Base-by-base conservation (phyloP, 139 green algal species). In the Chlorella sp. region DNA sequence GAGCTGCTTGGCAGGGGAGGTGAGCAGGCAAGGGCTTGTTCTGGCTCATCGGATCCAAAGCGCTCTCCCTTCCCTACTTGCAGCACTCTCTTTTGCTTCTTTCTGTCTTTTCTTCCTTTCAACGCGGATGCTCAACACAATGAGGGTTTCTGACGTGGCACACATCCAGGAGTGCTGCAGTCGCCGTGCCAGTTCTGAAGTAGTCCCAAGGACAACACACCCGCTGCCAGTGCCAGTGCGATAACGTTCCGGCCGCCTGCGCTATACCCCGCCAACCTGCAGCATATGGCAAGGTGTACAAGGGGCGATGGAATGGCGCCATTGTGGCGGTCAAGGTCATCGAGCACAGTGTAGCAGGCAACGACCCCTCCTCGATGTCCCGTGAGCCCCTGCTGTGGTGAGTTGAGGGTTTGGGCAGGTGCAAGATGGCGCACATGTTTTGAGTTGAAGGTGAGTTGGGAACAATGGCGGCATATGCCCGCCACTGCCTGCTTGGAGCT, bases 301-400 rank as follows among this genome's bases (percentile, higher is more conserved):
- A 86, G 34, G 86, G 91, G 28, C 60, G 81, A 1, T 94, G 91
- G 91, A 89, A 92, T 22, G 91, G 91, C 42, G 86, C 79, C 1
- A 37, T 91, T 11, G 89, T 94, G 79, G 91, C 91, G 11, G 75
- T 94, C 28, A 91, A 94, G 83, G 81, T 93, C 48, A 78, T 94
- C 3, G 91, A 94, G 68, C 91, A 93, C 80, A 77, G 85, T 14
- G 81, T 73, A 39, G 14, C 22, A n/a, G 66, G 22, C 19, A 40
- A 75, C 24, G 80, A 39, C 9, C 28, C 37, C 11, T 77, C n/a
- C 36, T 42, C 90, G 12, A n/a, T 92, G 0, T 75, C 86, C 40
- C 84, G 91, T 15, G 91, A 93, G 64, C 73, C 88, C 12, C 75
- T 92, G 30, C 81, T 93, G 2, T 79, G 84, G 84, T 88, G 84